phyloP scores from a whole-genome alignment of 345 rosid species.

The Citrus trifoliata region DNA sequence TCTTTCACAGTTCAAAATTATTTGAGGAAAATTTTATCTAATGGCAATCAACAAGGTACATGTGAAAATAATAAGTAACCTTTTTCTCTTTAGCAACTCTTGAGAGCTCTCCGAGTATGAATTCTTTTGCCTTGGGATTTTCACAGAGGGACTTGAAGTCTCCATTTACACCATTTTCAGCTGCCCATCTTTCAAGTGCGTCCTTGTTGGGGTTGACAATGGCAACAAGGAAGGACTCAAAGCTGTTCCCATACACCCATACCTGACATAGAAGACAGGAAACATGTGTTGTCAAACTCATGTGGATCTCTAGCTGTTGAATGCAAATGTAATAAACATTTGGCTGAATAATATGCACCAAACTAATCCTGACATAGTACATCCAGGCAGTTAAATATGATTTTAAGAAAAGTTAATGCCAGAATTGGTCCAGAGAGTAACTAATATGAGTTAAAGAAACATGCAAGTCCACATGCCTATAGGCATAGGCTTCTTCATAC shows the following conservation, averaged over 20 bases:
- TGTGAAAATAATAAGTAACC: slow-evolving; percentile 29
- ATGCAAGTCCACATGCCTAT: background rate
- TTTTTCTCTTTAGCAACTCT: slow-evolving; percentile 74
- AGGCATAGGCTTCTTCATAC: background rate
- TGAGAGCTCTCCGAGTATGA: slow-evolving; percentile 61
- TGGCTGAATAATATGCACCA: background rate
- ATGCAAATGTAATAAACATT: background rate
- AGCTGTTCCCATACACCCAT: slow-evolving; percentile 98
- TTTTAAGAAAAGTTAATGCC: background rate
- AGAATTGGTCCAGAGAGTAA: background rate
- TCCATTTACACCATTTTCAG: slow-evolving; percentile 55
- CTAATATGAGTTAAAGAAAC: background rate
- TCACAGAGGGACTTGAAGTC: slow-evolving; percentile 68
- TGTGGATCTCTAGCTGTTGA: background rate
- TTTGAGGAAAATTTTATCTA: background rate
- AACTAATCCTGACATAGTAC: background rate
- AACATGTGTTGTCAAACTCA: background rate
- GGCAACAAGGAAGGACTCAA: slow-evolving; percentile 87
- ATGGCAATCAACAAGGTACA: background rate
- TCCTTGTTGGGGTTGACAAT: slow-evolving; percentile 77
- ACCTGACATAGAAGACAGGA: slow-evolving; percentile 43
- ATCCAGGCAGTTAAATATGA: background rate
- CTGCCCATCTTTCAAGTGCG: slow-evolving; percentile 80
- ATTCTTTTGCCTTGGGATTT: slow-evolving; percentile 63
- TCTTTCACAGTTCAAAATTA: background rate